Evolutionary conservation across 2,329 filamentous ascomycete species (phyloP).

Genomic region (Arthroderma sp.): DNA sequence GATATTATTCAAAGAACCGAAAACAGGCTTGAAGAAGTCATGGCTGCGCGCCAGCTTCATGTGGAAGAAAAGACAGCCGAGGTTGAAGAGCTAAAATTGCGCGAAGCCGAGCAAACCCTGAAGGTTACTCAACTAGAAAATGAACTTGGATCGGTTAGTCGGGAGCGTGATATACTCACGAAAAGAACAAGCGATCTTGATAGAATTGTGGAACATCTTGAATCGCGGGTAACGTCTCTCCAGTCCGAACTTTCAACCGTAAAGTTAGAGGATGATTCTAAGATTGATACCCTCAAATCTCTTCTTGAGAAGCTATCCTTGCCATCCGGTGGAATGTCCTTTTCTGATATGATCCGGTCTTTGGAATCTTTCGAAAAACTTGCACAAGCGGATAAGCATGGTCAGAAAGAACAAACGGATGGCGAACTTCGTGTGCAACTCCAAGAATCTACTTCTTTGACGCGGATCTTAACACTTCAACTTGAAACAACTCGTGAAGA

Average conservation of each 20-base stretch:
- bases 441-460: conserved; percentile 17
- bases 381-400: background rate
- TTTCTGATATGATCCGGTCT: conserved; percentile 21
- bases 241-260: conserved; percentile 23
- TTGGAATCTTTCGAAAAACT: conserved; percentile 6
- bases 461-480: conserved; percentile 23
- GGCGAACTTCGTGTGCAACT: conserved; percentile 19
- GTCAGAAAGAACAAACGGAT: conserved; percentile 15
- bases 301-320: conserved; percentile 25
- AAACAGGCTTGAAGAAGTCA: conserved; percentile 21
- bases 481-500: conserved; percentile 24
- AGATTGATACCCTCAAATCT: conserved; percentile 25
- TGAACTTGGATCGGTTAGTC: conserved; percentile 21
- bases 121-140: conserved; percentile 24
- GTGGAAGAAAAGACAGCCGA: conserved; percentile 24
- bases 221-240: conserved; percentile 25
- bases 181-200: conserved; percentile 23
- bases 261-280: conserved; percentile 24
- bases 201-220: conserved; percentile 22
- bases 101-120: conserved; percentile 22
- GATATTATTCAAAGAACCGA: conserved; percentile 21
- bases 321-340: conserved; percentile 21
- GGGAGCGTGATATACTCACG: conserved; percentile 23
- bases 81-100: conserved; percentile 23
- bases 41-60: conserved; percentile 20